A percentile compares a stretch with the other conserved stretches of the same genome.
These are phyloP conservation scores for Rasamsonia emersonii DNA, from an alignment of 2,329 filamentous ascomycete genomes.

Conservation along the genomic window DNA sequence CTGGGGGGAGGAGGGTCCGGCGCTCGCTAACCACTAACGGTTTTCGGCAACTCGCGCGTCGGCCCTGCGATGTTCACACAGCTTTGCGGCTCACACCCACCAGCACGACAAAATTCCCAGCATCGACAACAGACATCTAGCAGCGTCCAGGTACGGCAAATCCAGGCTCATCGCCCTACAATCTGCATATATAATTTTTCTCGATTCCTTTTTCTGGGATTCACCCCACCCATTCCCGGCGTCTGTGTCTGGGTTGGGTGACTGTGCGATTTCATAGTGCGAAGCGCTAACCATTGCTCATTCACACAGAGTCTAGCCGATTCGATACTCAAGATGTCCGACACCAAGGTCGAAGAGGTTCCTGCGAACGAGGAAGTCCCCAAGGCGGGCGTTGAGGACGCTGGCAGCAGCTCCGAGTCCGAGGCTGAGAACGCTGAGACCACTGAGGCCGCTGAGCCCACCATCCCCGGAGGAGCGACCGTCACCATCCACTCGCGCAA, in stretches of 20 bases:
- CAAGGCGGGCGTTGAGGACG: conserved; percentile 74
- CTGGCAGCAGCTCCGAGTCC: conserved; percentile 43
- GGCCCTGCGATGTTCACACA: conserved; percentile 27
- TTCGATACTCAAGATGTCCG: conserved; percentile 64
- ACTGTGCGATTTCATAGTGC: conserved; percentile 6
- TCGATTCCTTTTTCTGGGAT: no score
- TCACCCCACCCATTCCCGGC: conserved; percentile 1
- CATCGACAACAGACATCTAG: conserved; percentile 26
- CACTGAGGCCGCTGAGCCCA: conserved; percentile 52
- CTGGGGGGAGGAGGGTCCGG: conserved; percentile 23
- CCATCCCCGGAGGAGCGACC: conserved; percentile 73
- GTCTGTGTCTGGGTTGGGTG: background rate
- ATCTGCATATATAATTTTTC: no score
- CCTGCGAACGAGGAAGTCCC: conserved; percentile 77
- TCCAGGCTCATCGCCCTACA: conserved; percentile 8
- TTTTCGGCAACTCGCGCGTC: conserved; percentile 30
- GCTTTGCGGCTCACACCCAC: conserved; percentile 27
- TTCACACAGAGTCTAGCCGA: conserved; percentile 6
- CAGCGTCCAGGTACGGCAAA: conserved; percentile 27
- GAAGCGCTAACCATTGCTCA: conserved; percentile 16
- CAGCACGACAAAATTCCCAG: conserved; percentile 29
- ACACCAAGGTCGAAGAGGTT: conserved; percentile 96
- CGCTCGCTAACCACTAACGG: conserved; percentile 31
- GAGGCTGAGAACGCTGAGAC: conserved; percentile 36
- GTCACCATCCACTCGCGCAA: conserved; percentile 96